Evolutionary conservation across 768 basidiomycete species (phyloP), one percentile per base, ranked within the genome.

Genomic region (Agrocybe pediades): DNA sequence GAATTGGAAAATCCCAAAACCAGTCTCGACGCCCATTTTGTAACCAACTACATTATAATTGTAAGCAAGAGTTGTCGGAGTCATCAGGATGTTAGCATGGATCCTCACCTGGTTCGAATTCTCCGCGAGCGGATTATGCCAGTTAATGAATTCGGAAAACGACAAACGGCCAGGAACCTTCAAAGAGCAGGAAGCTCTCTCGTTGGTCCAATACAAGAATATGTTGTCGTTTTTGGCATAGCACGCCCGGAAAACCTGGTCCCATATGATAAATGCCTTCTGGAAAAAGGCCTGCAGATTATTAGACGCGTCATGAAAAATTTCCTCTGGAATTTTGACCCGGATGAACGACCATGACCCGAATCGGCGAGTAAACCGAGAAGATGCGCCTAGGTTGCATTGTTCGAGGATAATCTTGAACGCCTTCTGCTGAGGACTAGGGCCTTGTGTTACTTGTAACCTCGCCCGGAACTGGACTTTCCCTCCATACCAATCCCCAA

Each of bases 1-100:
- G 87, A 87, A 39, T 77, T 87, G 1, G 87, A 88, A 17, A 87
- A 67, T 0, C 81, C 84, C 1, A 90, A 73, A 0, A 79, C 72
- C 51, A 78, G 81, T 0, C 86, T 75, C 9, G 86, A 74, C 2
- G 80, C 72, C 83, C 84, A 88, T 63, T 90, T 88, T 4, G 80
- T 72, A 69, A 87, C 78, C 9, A 75, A 69, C 87, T 88, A 48
- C 9, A 46, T 40, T 15, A 11, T 9, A 49, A 3, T n/a, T n/a
- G n/a, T n/a, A n/a, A n/a, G n/a, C n/a, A n/a, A n/a, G n/a, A n/a
- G n/a, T n/a, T n/a, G n/a, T n/a, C n/a, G n/a, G n/a, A n/a, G n/a
- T n/a, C n/a, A n/a, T n/a, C n/a, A n/a, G n/a, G n/a, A n/a, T n/a
- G n/a, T n/a, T n/a, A n/a, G n/a, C n/a, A n/a, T n/a, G n/a, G n/a